phyloP scores from a whole-genome alignment of 306 rosid species.

The Rubus parviflorus region DNA sequence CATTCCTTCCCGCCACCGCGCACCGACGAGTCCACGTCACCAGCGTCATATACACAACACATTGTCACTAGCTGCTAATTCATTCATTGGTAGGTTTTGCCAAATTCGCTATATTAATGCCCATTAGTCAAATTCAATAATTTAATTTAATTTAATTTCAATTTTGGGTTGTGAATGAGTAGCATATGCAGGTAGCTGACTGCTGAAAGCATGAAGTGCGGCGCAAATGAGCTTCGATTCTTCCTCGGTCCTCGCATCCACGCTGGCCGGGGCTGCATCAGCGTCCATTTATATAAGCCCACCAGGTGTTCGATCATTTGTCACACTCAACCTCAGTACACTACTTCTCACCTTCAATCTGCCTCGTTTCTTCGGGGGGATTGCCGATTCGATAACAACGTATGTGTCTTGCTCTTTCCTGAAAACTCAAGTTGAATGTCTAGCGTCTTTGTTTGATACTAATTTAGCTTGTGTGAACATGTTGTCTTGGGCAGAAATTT shows the following conservation, averaged over 20 bases:
- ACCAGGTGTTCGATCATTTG: background rate
- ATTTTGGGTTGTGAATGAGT: background rate
- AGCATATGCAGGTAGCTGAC: slow-evolving; percentile 21
- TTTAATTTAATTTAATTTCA: background rate
- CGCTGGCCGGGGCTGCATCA: background rate
- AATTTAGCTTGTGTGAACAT: background rate
- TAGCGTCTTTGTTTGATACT: background rate
- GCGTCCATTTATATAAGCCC: slow-evolving; percentile 1
- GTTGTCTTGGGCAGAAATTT: slow-evolving; percentile 6
- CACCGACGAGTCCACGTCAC: slow-evolving; percentile 34
- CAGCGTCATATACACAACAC: background rate
- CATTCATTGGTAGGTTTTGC: background rate
- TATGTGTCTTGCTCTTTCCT: background rate
- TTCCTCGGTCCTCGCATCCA: slow-evolving; percentile 16
- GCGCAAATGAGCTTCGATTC: slow-evolving; percentile 28
- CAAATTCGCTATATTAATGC: background rate
- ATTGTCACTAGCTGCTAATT: background rate
- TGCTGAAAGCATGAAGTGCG: slow-evolving; percentile 36
- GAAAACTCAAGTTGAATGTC: background rate
- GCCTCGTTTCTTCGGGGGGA: slow-evolving; percentile 5
- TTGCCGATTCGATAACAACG: background rate
- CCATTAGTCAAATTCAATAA: background rate
- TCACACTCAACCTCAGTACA: slow-evolving; percentile 4
- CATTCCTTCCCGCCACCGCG: slow-evolving; percentile 15
- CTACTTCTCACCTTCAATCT: background rate